A percentile compares a stretch with the other conserved stretches of the same genome.
phyloP scores from a whole-genome alignment of 768 basidiomycete genomes.

The Leccinum olivaceopallidum region DNA sequence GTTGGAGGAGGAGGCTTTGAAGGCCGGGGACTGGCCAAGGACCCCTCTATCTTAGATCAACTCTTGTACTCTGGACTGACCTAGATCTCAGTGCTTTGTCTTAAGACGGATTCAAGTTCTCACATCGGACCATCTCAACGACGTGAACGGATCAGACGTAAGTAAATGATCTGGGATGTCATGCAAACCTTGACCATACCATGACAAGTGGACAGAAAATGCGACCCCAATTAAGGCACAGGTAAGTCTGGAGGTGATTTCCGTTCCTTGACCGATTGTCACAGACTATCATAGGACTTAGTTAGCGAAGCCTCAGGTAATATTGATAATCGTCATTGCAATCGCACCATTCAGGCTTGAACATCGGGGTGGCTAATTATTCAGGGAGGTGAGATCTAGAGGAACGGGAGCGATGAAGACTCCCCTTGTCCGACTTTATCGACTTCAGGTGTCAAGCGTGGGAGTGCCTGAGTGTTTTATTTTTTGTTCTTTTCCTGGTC shows the following conservation, averaged over 20 bases:
- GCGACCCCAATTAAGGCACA: background rate
- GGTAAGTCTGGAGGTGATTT: background rate
- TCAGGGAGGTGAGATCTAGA: background rate
- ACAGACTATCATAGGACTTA: background rate
- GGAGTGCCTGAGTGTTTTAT: background rate
- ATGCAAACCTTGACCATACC: background rate
- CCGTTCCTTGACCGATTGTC: background rate
- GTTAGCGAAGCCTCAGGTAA: background rate
- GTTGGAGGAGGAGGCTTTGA: conserved; percentile 46
- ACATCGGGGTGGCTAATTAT: background rate
- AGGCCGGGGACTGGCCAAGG: conserved; percentile 43
- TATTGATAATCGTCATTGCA: background rate
- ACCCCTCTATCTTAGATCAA: conserved; percentile 12
- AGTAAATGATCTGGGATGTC: background rate
- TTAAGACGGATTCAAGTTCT: background rate
- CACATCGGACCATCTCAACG: background rate
- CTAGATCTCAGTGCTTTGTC: background rate
- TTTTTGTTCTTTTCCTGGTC: background rate
- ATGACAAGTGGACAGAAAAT: background rate
- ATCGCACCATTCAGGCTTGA: background rate
- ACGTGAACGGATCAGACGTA: background rate
- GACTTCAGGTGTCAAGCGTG: background rate
- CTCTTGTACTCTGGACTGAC: background rate
- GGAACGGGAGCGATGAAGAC: background rate
- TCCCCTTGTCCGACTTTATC: background rate